These are phyloP conservation scores for Brassica cretica DNA, from an alignment of 345 rosid genomes.

Conservation along the genomic window DNA sequence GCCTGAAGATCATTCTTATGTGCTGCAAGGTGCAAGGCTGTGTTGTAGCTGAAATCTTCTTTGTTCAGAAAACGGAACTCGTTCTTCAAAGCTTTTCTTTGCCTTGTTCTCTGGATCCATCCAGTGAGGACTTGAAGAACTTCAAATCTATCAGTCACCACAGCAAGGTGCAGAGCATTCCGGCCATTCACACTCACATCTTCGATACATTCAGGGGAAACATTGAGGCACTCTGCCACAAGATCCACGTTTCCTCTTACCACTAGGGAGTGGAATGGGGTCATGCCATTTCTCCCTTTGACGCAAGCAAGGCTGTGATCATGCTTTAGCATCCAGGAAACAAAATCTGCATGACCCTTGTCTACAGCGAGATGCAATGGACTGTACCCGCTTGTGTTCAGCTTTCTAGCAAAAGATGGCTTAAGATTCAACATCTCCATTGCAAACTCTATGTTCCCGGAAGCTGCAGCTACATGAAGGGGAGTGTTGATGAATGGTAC, in stretches of 20 bases:
- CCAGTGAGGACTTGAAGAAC: conserved; percentile 33
- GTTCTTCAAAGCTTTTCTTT: not conserved
- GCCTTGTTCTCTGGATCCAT: conserved; percentile 17
- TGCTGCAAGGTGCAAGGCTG: conserved; percentile 38
- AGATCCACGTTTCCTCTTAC: conserved; percentile 9
- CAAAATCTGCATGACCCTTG: not conserved
- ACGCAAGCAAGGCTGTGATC: not conserved
- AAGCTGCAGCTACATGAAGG: conserved; percentile 40
- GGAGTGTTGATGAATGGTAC: conserved; percentile 45
- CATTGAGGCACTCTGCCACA: conserved; percentile 6
- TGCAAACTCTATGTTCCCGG: conserved; percentile 24
- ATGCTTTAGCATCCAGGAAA: not conserved
- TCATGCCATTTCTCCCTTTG: conserved; percentile 31
- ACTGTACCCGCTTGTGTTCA: conserved; percentile 34
- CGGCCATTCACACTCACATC: not conserved
- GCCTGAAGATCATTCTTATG: conserved; percentile 27
- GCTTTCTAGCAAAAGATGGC: conserved; percentile 43
- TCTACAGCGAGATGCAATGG: conserved; percentile 44
- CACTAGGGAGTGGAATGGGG: conserved; percentile 27
- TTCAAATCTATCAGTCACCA: conserved; percentile 20
- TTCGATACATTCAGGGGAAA: not conserved
- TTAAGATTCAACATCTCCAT: conserved; percentile 25
- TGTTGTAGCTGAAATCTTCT: conserved; percentile 6
- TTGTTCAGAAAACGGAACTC: not conserved
- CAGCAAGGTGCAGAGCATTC: conserved; percentile 37